These are phyloP conservation scores for Bacidia gigantensis DNA, from an alignment of 495 filamentous ascomycete genomes.

Conservation along the genomic window DNA sequence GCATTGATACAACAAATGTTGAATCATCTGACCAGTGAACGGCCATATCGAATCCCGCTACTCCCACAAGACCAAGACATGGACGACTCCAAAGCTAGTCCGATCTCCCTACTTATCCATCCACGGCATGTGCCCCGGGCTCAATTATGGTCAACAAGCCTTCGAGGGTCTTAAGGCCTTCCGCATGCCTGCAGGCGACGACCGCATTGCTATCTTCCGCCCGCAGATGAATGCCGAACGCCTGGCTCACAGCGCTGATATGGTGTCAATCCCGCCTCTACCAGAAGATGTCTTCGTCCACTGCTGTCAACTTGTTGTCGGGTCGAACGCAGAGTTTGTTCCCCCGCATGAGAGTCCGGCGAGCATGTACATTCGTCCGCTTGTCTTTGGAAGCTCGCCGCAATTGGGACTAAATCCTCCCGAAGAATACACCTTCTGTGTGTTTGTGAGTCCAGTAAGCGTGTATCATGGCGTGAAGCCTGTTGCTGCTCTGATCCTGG, in stretches of 20 bases:
- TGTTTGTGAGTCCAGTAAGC: conserved; percentile 74
- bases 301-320: conserved; percentile 64
- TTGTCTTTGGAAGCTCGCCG: conserved; percentile 71
- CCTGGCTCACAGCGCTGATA: conserved; percentile 61
- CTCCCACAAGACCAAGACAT: conserved; percentile 52
- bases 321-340: conserved; percentile 74
- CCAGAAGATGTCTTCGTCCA: conserved; percentile 58
- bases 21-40: conserved; percentile 41
- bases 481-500: conserved; percentile 64
- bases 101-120: conserved; percentile 63
- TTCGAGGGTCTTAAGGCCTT: conserved; percentile 92
- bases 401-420: conserved; percentile 71
- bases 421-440: conserved; percentile 76
- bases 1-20: background rate
- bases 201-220: conserved; percentile 64
- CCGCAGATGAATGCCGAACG: conserved; percentile 67
- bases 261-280: conserved; percentile 65
- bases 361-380: conserved; percentile 75
- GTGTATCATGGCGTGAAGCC: conserved; percentile 81
- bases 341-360: conserved; percentile 73
- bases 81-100: conserved; percentile 61
- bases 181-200: conserved; percentile 44
- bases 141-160: conserved; percentile 90
- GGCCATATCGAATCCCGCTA: conserved; percentile 67
- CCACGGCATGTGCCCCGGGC: conserved; percentile 78